Conservation (phyloP, 306 rosid genomes). For the Clitoria ternatea region DNA sequence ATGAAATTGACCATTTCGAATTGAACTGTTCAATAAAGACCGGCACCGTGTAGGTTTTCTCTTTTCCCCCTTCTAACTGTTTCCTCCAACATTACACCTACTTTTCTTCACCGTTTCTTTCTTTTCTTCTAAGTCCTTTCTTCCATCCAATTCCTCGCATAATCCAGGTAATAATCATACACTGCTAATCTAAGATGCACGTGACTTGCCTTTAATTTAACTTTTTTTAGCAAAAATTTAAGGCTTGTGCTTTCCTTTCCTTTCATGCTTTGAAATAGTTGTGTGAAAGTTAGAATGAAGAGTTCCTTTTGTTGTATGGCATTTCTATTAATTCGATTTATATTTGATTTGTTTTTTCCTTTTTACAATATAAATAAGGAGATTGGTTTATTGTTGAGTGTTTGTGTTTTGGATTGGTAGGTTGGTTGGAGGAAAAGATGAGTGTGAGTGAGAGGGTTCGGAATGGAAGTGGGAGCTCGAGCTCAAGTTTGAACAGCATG, state of each 20-base stretch:
- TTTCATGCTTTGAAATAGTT: neutral
- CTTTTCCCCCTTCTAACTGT: neutral
- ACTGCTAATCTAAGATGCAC: neutral
- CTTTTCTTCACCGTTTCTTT: conserved; percentile 2
- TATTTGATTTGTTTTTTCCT: neutral
- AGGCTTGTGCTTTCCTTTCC: neutral
- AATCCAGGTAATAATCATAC: neutral
- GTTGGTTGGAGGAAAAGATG: conserved; percentile 8
- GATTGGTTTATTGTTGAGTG: neutral
- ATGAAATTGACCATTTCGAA: too few species aligned
- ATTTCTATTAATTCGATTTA: neutral
- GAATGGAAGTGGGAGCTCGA: conserved; percentile 81
- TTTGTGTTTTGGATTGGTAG: neutral
- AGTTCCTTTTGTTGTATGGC: neutral
- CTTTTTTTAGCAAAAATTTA: neutral
- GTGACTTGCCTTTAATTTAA: neutral
- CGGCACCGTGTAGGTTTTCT: neutral
- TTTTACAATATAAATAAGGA: neutral
- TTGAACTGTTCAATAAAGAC: too few species aligned
- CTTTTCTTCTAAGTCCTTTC: conserved; percentile 6
- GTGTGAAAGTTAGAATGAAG: neutral
- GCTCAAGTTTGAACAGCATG: conserved; percentile 83
- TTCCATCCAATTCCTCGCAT: neutral
- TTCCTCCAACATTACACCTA: neutral
- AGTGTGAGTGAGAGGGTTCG: conserved; percentile 59